Base-by-base conservation (phyloP, 331 rosid species). In the Cydonia oblonga region DNA sequence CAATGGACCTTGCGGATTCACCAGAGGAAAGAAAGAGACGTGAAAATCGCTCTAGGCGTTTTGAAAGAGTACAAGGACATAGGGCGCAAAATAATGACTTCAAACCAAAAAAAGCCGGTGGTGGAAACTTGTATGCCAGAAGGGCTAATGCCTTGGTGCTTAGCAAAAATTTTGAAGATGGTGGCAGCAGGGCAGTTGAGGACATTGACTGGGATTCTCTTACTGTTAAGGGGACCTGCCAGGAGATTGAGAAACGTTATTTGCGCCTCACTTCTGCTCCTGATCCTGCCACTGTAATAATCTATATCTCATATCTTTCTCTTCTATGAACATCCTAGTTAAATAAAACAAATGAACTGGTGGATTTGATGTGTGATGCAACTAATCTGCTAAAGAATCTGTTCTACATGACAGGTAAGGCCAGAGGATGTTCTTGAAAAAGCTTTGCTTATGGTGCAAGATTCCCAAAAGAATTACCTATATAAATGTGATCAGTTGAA, bases 121-220 rank as follows among this genome's bases (percentile, higher is more conserved):
- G 84, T 80, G 90, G 92, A 83, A 88, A 79, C 79, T 64, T 85
- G 81, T 89, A 89, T 80, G 61, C 82, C 77, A 87, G 96, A 84
- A 91, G 92, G 87, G 89, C 96, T 57, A 88, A 76, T 79, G 97
- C 96, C 24, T 40, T 91, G 87, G 91, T 84, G 44, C 83, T 91
- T 32, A 92, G 92, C 84, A 89, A 87, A 80, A 84, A 42, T 74
- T 81, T 91, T 80, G 99, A 95, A 75, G 87, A 91, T 53, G 88
- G 88, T 80, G 86, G 83, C 66, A 80, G 79, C 83, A 83, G 88
- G 81, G 99, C 99, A 75, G 99, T 95, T 76, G 99, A 95, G 83
- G 99, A 95, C 81, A 91, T 95, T 81, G 97, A 95, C 81, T 95
- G 99, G 99, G 99, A 95, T 85, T 85, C 99, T 74, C 93, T 95